Base-by-base conservation (phyloP, 163 green algal species). In the Chlamydomonas reinhardtii region DNA sequence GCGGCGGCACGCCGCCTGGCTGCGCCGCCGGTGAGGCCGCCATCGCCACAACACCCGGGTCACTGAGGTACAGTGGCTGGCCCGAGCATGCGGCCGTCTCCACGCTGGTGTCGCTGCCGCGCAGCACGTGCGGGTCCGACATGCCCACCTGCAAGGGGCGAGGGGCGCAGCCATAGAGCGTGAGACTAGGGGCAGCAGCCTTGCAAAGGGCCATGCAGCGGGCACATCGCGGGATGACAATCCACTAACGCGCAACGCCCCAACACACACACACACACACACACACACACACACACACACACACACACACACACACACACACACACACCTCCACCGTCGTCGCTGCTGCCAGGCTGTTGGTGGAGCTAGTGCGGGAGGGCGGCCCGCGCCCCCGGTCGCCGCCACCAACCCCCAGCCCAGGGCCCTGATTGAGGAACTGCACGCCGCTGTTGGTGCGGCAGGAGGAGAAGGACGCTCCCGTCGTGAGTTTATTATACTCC, bases 351-450 rank as follows among this genome's bases (percentile, higher is more conserved):
- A 85, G 75, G 69, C 79, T 85, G 54, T 77, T 85, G n/a, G 32
- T 85, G 66, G 79, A 85, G 68, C 68, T 78, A 43, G 39, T 78
- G 5, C 79, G 79, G n/a, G 79, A 85, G 68, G 79, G 79, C 25
- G 79, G 79, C 4, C 79, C 79, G n/a, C 79, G 66, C 16, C 19
- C 68, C 32, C 68, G 2, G 20, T 25, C 32, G 25, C 31, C 68
- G 19, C 68, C 2, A 25, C 39, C 37, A 24, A 0, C 27, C 39
- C 76, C 27, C 3, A 27, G 6, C 15, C 43, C 59, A 2, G 22
- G 6, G 59, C 59, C 22, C 64, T 71, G 64, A 4, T 71, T 34
- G 11, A 65, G 59, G 34, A 32, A 32, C 19, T 32, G 52, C 25
- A 77, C 19, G 22, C 79, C 79, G 54, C 79, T 85, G 32, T n/a